Evolutionary conservation across 768 basidiomycete genomes (phyloP).

Genomic region (Tubosaeta sp.): DNA sequence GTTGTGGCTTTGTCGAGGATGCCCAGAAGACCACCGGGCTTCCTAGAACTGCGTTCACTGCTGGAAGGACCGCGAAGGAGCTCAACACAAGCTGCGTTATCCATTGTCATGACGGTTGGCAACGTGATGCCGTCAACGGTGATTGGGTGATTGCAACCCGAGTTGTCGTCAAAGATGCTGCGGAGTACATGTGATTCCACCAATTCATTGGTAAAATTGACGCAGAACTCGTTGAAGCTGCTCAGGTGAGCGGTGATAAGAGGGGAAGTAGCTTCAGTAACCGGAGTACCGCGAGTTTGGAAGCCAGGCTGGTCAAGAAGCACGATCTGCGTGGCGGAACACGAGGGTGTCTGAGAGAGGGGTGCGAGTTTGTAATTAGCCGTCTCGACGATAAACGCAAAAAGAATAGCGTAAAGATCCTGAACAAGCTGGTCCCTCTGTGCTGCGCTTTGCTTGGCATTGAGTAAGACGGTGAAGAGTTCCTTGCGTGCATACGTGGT

Average conservation of each 20-base stretch:
- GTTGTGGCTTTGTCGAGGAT: conserved; percentile 48
- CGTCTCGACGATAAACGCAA: conserved; percentile 59
- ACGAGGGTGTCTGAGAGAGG: conserved; percentile 35
- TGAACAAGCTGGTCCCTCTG: conserved; percentile 55
- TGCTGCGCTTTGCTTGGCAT: conserved; percentile 43
- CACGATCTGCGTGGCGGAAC: conserved; percentile 44
- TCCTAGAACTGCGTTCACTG: conserved; percentile 42
- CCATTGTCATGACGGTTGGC: conserved; percentile 46
- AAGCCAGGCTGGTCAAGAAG: conserved; percentile 56
- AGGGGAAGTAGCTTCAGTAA: conserved; percentile 40
- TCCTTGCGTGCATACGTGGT: conserved; percentile 58
- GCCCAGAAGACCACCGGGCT: conserved; percentile 58
- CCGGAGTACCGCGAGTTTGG: conserved; percentile 46
- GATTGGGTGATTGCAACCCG: conserved; percentile 42
- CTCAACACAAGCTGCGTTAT: conserved; percentile 53
- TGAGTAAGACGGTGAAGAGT: conserved; percentile 52
- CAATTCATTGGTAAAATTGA: conserved; percentile 58
- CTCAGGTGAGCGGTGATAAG: conserved; percentile 54
- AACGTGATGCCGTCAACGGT: conserved; percentile 50
- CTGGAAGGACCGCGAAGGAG: conserved; percentile 52
- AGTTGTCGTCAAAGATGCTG: conserved; percentile 47
- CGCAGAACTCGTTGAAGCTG: conserved; percentile 56
- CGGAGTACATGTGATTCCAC: conserved; percentile 56
- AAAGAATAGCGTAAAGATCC: conserved; percentile 61
- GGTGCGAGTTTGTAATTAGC: conserved; percentile 57